Evolutionary conservation across 1,284 basidiomycete genomes (phyloP).

Genomic region (Heterobasidion annosum): DNA sequence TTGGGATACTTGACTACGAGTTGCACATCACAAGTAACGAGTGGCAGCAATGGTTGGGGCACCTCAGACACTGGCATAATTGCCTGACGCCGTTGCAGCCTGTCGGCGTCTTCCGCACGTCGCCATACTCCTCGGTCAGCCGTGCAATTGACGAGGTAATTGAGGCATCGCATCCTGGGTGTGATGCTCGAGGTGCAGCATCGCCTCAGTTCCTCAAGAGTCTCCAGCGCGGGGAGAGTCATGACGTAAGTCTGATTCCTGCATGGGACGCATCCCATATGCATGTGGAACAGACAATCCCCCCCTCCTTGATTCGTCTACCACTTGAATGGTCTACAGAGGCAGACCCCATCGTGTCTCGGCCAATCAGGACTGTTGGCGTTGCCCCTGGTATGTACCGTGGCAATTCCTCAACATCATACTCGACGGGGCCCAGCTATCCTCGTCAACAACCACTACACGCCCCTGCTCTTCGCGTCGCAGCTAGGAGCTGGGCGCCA

Average conservation of each 20-base stretch:
- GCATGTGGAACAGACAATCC: background rate
- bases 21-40: conserved; percentile 8
- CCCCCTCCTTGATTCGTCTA: background rate
- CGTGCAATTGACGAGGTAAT: background rate
- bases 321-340: background rate
- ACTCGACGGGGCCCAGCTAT: no score
- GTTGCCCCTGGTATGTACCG: background rate
- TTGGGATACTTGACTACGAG: conserved; percentile 17
- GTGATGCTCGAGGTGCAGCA: background rate
- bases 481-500: background rate
- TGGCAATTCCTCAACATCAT: no score
- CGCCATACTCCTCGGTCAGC: conserved; percentile 6
- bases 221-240: background rate
- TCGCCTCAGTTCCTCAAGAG: background rate
- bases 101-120: conserved; percentile 1
- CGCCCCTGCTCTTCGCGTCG: no score
- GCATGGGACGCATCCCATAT: no score
- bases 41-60: conserved; percentile 12
- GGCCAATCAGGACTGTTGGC: background rate
- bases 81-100: conserved; percentile 6
- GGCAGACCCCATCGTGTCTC: background rate
- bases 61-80: conserved; percentile 9
- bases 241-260: background rate
- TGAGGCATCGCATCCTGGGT: background rate
- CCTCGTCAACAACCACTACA: no score